A percentile compares a stretch with the other conserved stretches of the same genome.
phyloP scores from a whole-genome alignment of 148 eudicot genomes.

The Oxyria digyna region DNA sequence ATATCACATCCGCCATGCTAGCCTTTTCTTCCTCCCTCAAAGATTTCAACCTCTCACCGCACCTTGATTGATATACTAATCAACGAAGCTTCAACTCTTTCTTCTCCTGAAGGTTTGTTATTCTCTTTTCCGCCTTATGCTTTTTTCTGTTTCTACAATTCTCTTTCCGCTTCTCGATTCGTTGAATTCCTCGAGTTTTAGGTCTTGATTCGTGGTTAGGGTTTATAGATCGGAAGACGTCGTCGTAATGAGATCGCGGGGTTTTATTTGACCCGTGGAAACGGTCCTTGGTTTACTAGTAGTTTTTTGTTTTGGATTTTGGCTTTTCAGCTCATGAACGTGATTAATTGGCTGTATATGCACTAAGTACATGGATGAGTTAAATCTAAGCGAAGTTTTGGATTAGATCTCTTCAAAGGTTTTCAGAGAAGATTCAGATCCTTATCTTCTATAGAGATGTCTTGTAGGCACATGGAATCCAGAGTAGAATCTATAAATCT shows the following conservation, averaged over 20 bases:
- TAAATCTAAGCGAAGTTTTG: neutral
- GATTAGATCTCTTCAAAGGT: neutral
- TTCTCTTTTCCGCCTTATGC: conserved; percentile 2
- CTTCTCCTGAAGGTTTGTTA: neutral
- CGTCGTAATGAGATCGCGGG: conserved; percentile 3
- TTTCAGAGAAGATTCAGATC: neutral
- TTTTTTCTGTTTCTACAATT: neutral
- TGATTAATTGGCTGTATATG: neutral
- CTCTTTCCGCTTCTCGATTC: neutral
- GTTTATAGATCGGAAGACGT: conserved; percentile 1
- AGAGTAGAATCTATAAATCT: neutral
- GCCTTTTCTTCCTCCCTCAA: neutral
- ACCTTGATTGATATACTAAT: neutral
- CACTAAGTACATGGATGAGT: neutral
- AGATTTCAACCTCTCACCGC: neutral
- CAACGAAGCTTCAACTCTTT: neutral
- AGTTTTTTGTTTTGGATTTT: neutral
- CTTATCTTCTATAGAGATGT: neutral
- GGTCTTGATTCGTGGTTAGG: neutral
- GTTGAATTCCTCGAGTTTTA: neutral
- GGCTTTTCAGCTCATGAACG: neutral
- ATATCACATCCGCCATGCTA: neutral
- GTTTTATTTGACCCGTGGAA: neutral
- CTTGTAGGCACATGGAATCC: neutral
- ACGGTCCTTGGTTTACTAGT: neutral